Conservation (phyloP, 192 early-diverging fungal species). For the Piromyces finnis region DNA sequence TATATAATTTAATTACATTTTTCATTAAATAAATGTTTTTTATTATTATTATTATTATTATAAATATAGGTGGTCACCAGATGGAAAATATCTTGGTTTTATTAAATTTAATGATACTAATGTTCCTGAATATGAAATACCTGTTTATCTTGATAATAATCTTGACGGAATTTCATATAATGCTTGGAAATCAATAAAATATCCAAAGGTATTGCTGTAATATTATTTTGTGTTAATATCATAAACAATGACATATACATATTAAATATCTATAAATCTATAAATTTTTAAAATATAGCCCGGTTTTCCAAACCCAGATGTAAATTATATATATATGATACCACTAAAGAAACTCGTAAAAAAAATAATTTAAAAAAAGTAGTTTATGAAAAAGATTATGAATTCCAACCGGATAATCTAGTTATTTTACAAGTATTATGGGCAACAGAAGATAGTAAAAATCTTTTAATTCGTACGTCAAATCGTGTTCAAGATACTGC, state of each 20-base stretch:
- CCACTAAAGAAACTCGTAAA: constrained; percentile 8
- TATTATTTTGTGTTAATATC: too few species aligned
- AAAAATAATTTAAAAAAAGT: constrained; percentile 2
- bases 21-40: too few species aligned
- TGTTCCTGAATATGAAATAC: constrained; percentile 60
- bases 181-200: constrained; percentile 50
- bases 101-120: constrained; percentile 70
- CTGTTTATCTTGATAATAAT: constrained; percentile 48
- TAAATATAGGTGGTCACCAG: constrained; percentile 47
- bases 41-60: too few species aligned
- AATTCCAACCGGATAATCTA: constrained; percentile 48
- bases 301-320: constrained; percentile 70
- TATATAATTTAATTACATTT: too few species aligned
- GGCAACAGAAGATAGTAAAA: constrained; percentile 38
- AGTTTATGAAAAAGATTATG: constrained; percentile 2
- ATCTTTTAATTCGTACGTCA: constrained; percentile 56
- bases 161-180: constrained; percentile 42
- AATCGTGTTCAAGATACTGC: constrained; percentile 81
- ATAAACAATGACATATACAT: too few species aligned
- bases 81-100: constrained; percentile 55
- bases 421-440: constrained; percentile 71
- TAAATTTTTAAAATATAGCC: constrained; percentile 23
- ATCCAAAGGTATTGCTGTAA: constrained; percentile 68
- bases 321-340: constrained; percentile 45
- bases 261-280: too few species aligned